phyloP scores from a whole-genome alignment of 1,284 basidiomycete species.

The Filobasidium uniguttulatum region DNA sequence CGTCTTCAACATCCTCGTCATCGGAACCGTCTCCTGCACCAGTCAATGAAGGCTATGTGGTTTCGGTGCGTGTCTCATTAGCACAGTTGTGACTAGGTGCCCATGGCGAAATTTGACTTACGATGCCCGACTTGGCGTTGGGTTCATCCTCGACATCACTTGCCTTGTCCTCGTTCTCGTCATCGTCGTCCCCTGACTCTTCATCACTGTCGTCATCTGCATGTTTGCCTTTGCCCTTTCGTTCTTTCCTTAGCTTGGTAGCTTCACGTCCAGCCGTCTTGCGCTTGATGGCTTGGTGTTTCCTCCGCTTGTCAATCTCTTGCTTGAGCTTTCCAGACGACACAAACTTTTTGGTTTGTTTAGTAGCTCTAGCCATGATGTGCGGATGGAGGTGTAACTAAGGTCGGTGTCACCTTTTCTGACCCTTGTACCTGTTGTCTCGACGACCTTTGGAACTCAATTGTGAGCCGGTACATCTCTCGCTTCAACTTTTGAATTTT shows the following conservation, averaged over 20 bases:
- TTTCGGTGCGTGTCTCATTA: not conserved
- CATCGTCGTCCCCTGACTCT: slow-evolving; percentile 40
- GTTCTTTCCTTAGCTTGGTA: slow-evolving; percentile 22
- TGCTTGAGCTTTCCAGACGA: slow-evolving; percentile 74
- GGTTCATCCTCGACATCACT: slow-evolving; percentile 29
- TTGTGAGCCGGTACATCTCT: too few relatives aligned
- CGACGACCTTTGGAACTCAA: too few relatives aligned
- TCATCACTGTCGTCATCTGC: slow-evolving; percentile 32
- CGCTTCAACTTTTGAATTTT: too few relatives aligned
- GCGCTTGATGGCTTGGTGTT: slow-evolving; percentile 59
- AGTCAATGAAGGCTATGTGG: not conserved
- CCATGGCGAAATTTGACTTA: not conserved
- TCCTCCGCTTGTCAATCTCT: slow-evolving; percentile 61
- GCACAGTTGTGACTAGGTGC: too few relatives aligned
- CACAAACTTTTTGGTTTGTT: slow-evolving; percentile 73
- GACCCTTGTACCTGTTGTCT: too few relatives aligned
- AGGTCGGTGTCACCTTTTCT: too few relatives aligned
- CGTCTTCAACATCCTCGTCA: slow-evolving; percentile 27
- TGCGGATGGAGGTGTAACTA: too few relatives aligned
- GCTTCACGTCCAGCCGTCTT: slow-evolving; percentile 48
- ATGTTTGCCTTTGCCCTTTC: slow-evolving; percentile 31
- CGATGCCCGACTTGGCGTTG: slow-evolving; percentile 3
- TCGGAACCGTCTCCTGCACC: slow-evolving; percentile 45
- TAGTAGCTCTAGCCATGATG: slow-evolving; percentile 50
- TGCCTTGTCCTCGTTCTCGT: slow-evolving; percentile 23